A percentile compares a stretch with the other conserved stretches of the same genome.
These are phyloP conservation scores for Solanum bulbocastanum DNA, from an alignment of 257 asterid genomes.

Conservation along the genomic window DNA sequence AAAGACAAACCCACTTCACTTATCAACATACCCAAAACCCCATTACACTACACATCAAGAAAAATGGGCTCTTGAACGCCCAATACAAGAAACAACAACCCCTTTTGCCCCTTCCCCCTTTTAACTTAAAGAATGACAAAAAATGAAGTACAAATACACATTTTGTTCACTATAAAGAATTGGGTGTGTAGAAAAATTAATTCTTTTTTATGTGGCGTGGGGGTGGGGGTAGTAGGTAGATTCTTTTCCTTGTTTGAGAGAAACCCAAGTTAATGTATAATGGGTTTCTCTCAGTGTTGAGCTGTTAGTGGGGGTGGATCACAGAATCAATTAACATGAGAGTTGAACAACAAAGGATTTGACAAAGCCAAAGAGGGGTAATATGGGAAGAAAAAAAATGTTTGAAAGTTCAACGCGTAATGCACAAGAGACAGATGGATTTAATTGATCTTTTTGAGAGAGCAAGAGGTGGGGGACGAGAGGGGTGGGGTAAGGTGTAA, in stretches of 20 bases:
- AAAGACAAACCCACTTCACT: neutral
- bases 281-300: conserved; percentile 28
- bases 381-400: neutral
- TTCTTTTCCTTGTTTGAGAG: conserved; percentile 49
- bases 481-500: neutral
- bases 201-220: neutral
- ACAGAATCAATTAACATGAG: conserved; percentile 24
- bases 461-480: neutral
- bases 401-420: conserved; percentile 50
- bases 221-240: neutral
- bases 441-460: conserved; percentile 1
- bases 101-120: neutral
- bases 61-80: conserved; percentile 7
- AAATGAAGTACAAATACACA: conserved; percentile 33
- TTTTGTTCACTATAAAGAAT: neutral
- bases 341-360: conserved; percentile 10
- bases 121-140: conserved; percentile 35
- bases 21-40: conserved; percentile 5
- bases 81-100: neutral
- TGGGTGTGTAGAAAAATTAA: neutral
- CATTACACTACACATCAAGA: neutral
- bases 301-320: conserved; percentile 25
- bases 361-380: neutral
- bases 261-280: conserved; percentile 22
- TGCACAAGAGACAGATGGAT: conserved; percentile 35